Conservation (phyloP, 495 filamentous ascomycete genomes). For the Lepraria neglecta region DNA sequence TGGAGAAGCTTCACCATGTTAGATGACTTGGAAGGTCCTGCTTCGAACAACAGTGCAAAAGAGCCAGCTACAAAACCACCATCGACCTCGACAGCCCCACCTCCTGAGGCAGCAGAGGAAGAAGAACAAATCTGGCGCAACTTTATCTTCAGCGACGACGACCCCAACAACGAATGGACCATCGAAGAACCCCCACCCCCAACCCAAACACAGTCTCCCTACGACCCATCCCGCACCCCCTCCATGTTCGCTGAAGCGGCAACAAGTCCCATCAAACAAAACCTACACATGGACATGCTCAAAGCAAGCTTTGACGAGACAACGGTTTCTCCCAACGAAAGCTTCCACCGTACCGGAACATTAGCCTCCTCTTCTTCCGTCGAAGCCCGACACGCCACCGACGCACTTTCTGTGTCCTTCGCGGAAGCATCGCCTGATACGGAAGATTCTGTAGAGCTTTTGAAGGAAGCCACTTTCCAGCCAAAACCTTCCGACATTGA, state of each 20-base stretch:
- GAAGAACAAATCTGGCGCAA: slow-evolving; percentile 13
- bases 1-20: slow-evolving; percentile 1
- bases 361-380: not conserved
- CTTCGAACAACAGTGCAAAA: not conserved
- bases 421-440: not conserved
- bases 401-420: not conserved
- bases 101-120: not conserved
- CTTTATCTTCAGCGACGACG: slow-evolving; percentile 26
- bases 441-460: not conserved
- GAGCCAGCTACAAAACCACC: not conserved
- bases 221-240: slow-evolving; percentile 6
- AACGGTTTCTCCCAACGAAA: not conserved
- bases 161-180: slow-evolving; percentile 16
- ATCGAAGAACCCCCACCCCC: not conserved
- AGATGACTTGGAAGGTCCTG: slow-evolving; percentile 1
- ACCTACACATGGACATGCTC: slow-evolving; percentile 19
- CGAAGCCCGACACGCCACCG: not conserved
- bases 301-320: not conserved
- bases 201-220: not conserved
- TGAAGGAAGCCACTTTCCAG: not conserved
- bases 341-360: not conserved
- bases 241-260: slow-evolving; percentile 21
- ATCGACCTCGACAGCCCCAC: not conserved
- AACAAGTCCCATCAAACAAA: slow-evolving; percentile 24
- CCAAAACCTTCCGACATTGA: not conserved